A percentile compares a stretch with the other conserved stretches of the same genome.
Evolutionary conservation across 139 green algal genomes (phyloP).

Genomic region (Tetratostichococcus sp.): DNA sequence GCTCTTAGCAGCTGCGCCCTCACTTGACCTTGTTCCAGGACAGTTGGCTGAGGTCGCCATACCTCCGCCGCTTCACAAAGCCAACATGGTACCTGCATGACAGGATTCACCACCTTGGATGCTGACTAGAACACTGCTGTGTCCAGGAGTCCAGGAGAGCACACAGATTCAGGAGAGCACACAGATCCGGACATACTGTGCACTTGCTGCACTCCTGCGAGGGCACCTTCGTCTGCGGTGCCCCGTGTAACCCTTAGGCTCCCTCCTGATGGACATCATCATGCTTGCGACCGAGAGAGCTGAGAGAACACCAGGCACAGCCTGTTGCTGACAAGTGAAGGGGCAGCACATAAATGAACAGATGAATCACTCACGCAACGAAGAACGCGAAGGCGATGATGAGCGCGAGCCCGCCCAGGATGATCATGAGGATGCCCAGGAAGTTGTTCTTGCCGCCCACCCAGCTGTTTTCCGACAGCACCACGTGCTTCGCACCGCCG

Average conservation of each 20-base stretch:
- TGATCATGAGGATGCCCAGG: constrained; percentile 60
- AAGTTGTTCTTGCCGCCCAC: constrained; percentile 73
- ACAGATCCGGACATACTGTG: too few relatives aligned
- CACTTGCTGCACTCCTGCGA: too few relatives aligned
- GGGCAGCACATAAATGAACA: not conserved
- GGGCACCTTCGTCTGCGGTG: too few relatives aligned
- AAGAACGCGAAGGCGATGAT: constrained; percentile 35
- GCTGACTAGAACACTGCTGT: too few relatives aligned
- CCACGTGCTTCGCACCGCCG: constrained; percentile 48
- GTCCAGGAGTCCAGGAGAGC: too few relatives aligned
- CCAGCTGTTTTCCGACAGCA: constrained; percentile 69
- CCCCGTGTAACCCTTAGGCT: too few relatives aligned
- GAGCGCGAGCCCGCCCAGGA: constrained; percentile 33
- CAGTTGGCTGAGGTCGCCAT: constrained; percentile 12
- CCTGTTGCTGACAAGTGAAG: too few relatives aligned
- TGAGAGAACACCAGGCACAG: too few relatives aligned
- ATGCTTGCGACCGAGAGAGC: too few relatives aligned
- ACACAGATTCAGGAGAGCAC: too few relatives aligned
- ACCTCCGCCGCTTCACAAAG: constrained; percentile 8
- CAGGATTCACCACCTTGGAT: not conserved
- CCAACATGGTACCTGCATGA: constrained; percentile 8
- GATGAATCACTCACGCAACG: constrained; percentile 2
- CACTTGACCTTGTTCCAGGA: constrained; percentile 16
- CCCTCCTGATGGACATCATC: too few relatives aligned
- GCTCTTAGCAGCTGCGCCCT: too few relatives aligned